These are phyloP conservation scores for Phytopythium aichiense DNA, from an alignment of 352 stramenopile species.

Conservation along the genomic window DNA sequence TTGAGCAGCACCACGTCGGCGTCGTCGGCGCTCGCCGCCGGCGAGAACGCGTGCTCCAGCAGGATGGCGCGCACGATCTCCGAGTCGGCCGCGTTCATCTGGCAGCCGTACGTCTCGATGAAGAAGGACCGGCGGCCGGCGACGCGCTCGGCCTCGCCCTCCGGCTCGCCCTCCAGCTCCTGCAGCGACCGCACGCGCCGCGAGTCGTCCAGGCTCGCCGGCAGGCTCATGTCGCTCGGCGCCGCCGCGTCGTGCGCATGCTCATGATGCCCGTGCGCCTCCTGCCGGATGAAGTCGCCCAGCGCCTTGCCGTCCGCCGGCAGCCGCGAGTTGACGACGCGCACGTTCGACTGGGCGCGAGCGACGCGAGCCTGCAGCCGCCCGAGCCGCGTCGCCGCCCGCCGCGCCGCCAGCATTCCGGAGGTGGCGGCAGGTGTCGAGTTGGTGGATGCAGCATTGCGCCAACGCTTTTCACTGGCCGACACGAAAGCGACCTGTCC, in stretches of 20 bases:
- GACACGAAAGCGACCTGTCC: not conserved
- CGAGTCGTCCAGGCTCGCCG: slow-evolving; percentile 15
- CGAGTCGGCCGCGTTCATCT: slow-evolving; percentile 99
- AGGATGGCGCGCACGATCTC: slow-evolving; percentile 97
- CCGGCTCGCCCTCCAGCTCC: slow-evolving; percentile 34
- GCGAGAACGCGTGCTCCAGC: slow-evolving; percentile 59
- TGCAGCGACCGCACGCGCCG: slow-evolving; percentile 45
- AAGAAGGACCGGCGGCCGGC: slow-evolving; percentile 45
- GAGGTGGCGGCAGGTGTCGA: not conserved
- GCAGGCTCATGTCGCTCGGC: slow-evolving; percentile 79
- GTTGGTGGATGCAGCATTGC: not conserved
- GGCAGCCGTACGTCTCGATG: slow-evolving; percentile 97
- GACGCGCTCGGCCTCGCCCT: not conserved
- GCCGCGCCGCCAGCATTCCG: slow-evolving; percentile 5
- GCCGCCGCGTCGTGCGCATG: slow-evolving; percentile 22
- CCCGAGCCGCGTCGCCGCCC: not conserved
- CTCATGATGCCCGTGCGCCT: slow-evolving; percentile 19
- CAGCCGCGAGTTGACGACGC: slow-evolving; percentile 36
- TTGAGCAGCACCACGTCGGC: slow-evolving; percentile 97
- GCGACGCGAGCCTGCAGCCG: slow-evolving; percentile 32
- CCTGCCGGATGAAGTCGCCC: slow-evolving; percentile 70
- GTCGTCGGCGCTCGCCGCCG: slow-evolving; percentile 54
- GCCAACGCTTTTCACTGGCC: not conserved
- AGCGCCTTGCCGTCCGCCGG: slow-evolving; percentile 43
- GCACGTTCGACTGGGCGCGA: slow-evolving; percentile 24